These are phyloP conservation scores for Collybia mongolica DNA, from an alignment of 768 basidiomycete genomes.

Conservation along the genomic window DNA sequence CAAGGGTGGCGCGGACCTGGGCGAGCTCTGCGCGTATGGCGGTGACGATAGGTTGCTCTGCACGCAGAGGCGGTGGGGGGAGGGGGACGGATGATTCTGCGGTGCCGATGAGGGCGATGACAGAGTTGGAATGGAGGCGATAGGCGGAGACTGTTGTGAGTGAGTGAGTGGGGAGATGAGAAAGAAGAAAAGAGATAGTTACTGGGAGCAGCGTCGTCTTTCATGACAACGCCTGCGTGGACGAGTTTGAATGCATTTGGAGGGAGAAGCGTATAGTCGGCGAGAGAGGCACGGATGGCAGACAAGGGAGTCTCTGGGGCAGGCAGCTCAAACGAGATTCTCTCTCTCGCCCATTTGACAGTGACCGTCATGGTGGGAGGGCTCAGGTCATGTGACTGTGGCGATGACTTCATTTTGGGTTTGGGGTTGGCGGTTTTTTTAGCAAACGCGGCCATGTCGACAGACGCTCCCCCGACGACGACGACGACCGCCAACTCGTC, in stretches of 20 bases:
- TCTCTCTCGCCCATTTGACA: conserved; percentile 46
- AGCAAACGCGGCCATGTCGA: too few species aligned
- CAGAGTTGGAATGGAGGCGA: conserved; percentile 64
- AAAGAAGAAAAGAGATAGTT: conserved; percentile 19
- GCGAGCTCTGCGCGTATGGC: conserved; percentile 55
- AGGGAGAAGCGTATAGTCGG: conserved; percentile 74
- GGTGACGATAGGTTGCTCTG: conserved; percentile 52
- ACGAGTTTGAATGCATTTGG: conserved; percentile 79
- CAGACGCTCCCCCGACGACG: too few species aligned
- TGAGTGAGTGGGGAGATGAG: conserved; percentile 9
- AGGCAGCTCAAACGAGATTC: conserved; percentile 49
- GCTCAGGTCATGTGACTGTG: conserved; percentile 8
- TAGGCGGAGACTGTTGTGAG: conserved; percentile 65
- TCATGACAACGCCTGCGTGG: conserved; percentile 88
- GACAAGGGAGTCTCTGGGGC: conserved; percentile 58
- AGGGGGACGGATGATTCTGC: conserved; percentile 25
- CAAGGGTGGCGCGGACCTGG: conserved; percentile 50
- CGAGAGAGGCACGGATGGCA: conserved; percentile 57
- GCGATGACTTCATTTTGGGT: background rate
- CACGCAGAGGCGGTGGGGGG: conserved; percentile 23
- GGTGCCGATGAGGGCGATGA: conserved; percentile 66
- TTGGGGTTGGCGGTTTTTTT: too few species aligned
- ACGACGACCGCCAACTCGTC: background rate
- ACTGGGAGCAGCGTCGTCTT: conserved; percentile 73
- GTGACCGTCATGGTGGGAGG: conserved; percentile 35